Evolutionary conservation across 768 basidiomycete species (phyloP).

Genomic region (Boletus bicolor): DNA sequence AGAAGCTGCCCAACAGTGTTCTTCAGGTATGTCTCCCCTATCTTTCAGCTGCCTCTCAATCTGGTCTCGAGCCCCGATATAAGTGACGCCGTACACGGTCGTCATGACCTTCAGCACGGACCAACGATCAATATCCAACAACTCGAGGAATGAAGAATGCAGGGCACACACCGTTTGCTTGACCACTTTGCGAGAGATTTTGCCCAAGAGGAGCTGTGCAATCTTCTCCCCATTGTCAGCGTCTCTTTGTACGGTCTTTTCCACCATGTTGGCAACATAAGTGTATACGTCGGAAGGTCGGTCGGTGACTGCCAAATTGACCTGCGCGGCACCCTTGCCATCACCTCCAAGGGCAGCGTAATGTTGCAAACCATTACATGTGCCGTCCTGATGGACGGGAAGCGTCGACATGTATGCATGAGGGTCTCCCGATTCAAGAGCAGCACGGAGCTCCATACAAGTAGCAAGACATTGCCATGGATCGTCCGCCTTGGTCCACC

Average conservation of each 20-base stretch:
- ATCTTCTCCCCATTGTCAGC: conserved; percentile 45
- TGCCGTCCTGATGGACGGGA: conserved; percentile 98
- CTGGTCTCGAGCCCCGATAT: conserved; percentile 90
- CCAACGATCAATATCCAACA: background rate
- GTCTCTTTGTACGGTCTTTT: conserved; percentile 59
- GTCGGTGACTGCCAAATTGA: conserved; percentile 83
- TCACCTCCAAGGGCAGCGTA: conserved; percentile 98
- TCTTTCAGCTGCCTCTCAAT: conserved; percentile 87
- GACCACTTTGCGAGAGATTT: conserved; percentile 89
- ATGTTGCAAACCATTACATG: conserved; percentile 97
- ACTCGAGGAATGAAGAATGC: background rate
- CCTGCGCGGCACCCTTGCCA: conserved; percentile 80
- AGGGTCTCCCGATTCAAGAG: conserved; percentile 67
- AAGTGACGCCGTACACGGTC: conserved; percentile 97
- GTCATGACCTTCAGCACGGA: conserved; percentile 77
- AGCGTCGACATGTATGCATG: conserved; percentile 58
- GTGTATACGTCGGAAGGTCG: conserved; percentile 95
- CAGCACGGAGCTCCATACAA: conserved; percentile 83
- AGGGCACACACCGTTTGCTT: conserved; percentile 80
- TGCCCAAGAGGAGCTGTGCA: conserved; percentile 67
- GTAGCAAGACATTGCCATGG: conserved; percentile 97
- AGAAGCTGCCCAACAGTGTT: conserved; percentile 71
- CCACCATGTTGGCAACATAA: conserved; percentile 84
- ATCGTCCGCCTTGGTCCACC: conserved; percentile 93
- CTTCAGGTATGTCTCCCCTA: conserved; percentile 64